phyloP scores from a whole-genome alignment of 495 filamentous ascomycete genomes.

The Aspergillus wentii region DNA sequence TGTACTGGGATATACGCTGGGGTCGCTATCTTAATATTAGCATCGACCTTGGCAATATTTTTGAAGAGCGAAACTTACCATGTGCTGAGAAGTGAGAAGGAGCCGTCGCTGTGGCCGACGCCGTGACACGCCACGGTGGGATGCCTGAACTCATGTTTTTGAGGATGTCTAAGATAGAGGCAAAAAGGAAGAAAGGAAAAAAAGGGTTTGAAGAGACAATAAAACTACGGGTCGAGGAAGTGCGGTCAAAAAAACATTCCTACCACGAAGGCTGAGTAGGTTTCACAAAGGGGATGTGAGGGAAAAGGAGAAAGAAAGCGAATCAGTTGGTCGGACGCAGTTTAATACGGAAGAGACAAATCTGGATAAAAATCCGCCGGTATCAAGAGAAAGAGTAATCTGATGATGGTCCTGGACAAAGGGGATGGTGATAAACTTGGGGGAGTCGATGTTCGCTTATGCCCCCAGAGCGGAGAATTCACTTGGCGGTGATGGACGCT shows the following conservation, averaged over 20 bases:
- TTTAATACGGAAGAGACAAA: neutral
- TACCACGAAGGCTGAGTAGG: slow-evolving; percentile 1
- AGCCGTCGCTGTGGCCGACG: slow-evolving; percentile 26
- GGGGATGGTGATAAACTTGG: neutral
- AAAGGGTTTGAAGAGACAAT: slow-evolving; percentile 10
- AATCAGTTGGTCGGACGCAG: no score
- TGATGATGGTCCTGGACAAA: neutral
- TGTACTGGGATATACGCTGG: slow-evolving; percentile 49
- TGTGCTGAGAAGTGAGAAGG: slow-evolving; percentile 19
- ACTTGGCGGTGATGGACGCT: slow-evolving; percentile 1
- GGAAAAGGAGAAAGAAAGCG: no score
- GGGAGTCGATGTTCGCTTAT: slow-evolving; percentile 9
- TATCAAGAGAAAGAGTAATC: no score
- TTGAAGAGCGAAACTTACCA: slow-evolving; percentile 23
- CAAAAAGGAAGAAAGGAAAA: slow-evolving; percentile 10
- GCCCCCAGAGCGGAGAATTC: slow-evolving; percentile 8
- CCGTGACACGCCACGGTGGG: slow-evolving; percentile 38
- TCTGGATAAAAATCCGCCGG: no score
- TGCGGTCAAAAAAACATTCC: slow-evolving; percentile 7
- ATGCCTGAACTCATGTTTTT: slow-evolving; percentile 38
- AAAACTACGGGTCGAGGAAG: slow-evolving; percentile 13
- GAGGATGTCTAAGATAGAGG: slow-evolving; percentile 10
- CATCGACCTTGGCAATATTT: neutral
- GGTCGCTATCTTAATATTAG: slow-evolving; percentile 22
- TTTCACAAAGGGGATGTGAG: slow-evolving; percentile 2